Evolutionary conservation across 2,329 filamentous ascomycete species (phyloP).

Genomic region (Tolypocladium endophyticum): DNA sequence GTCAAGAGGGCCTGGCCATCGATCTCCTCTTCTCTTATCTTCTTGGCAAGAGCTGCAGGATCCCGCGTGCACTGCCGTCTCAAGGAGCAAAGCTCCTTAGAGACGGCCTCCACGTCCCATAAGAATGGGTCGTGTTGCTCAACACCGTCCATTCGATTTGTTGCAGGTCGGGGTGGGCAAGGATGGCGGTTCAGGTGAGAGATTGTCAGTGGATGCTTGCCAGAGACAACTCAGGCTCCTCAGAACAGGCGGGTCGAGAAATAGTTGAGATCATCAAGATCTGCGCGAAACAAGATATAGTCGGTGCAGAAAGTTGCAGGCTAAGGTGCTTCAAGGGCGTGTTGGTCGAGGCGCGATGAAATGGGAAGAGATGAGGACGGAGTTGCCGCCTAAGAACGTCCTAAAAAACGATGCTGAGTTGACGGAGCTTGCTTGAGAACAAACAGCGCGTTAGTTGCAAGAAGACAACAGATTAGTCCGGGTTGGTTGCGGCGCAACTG

Average conservation of each 20-base stretch:
- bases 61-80: constrained; percentile 41
- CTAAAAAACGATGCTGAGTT: neutral
- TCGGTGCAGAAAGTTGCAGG: neutral
- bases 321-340: too few relatives aligned
- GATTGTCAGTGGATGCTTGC: too few relatives aligned
- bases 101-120: constrained; percentile 61
- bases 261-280: neutral
- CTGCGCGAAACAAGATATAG: too few relatives aligned
- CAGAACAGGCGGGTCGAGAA: neutral
- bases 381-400: neutral
- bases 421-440: neutral
- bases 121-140: constrained; percentile 53
- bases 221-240: neutral
- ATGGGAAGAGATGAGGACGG: neutral
- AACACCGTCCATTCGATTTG: constrained; percentile 14
- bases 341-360: neutral
- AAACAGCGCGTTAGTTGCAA: neutral
- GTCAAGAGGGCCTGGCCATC: constrained; percentile 56
- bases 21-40: constrained; percentile 51
- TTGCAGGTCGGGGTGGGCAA: neutral
- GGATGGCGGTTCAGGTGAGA: neutral
- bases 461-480: neutral
- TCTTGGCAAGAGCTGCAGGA: constrained; percentile 36
- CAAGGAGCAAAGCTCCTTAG: constrained; percentile 51
- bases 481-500: neutral